Evolutionary conservation across 352 stramenopile species (phyloP).

Genomic region (Phytophthora macrochlamydospora): DNA sequence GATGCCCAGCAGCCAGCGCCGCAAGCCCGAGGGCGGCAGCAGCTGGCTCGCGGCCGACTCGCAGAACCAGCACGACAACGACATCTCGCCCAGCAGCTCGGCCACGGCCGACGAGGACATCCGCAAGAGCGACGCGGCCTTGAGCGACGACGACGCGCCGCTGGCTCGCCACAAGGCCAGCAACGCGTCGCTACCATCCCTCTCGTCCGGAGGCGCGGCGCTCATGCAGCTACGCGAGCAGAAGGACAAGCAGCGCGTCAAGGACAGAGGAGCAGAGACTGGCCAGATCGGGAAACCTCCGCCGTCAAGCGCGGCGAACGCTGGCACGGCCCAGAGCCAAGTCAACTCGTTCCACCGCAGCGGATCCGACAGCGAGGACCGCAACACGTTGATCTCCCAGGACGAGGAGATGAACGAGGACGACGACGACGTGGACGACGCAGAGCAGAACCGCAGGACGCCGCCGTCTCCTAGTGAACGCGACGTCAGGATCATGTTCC

Average conservation of each 20-base stretch:
- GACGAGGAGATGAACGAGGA: conserved; percentile 34
- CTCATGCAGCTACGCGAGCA: conserved; percentile 29
- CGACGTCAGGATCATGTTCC: conserved; percentile 72
- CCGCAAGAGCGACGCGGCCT: conserved; percentile 2
- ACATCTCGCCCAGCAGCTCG: conserved; percentile 21
- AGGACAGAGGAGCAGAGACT: too few relatives aligned
- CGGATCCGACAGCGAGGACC: conserved; percentile 26
- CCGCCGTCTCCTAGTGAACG: conserved; percentile 40
- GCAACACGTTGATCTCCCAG: conserved; percentile 13
- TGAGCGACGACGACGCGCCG: not conserved
- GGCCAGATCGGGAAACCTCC: not conserved
- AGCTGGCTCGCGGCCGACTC: not conserved
- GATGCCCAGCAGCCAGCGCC: conserved; percentile 32
- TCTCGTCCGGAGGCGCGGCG: conserved; percentile 52
- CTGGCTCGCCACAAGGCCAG: not conserved
- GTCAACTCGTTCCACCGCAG: conserved; percentile 23
- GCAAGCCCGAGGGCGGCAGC: conserved; percentile 1
- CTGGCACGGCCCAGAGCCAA: not conserved
- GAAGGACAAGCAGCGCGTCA: not conserved
- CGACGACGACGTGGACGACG: conserved; percentile 18
- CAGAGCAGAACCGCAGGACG: conserved; percentile 18
- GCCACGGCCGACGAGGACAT: conserved; percentile 38
- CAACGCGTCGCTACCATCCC: conserved; percentile 38
- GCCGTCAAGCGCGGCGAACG: conserved; percentile 1
- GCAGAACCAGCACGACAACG: conserved; percentile 18